A percentile compares a stretch with the other conserved stretches of the same genome.
phyloP scores from a whole-genome alignment of 257 asterid species.

The Capsicum baccatum region DNA sequence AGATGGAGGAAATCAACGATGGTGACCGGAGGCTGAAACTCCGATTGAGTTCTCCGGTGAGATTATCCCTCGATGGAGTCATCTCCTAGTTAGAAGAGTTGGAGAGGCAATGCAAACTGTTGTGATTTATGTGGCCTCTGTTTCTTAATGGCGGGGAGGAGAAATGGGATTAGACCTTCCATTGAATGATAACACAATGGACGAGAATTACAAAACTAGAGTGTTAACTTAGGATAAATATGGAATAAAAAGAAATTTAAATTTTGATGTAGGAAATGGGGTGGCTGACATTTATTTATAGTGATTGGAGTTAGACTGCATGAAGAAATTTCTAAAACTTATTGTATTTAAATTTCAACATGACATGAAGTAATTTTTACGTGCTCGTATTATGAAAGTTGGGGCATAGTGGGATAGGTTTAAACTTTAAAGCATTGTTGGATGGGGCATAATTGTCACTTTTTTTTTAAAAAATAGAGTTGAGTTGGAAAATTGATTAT shows the following conservation, averaged over 20 bases:
- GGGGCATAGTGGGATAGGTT: neutral
- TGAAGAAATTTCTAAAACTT: neutral
- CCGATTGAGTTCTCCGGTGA: constrained; percentile 53
- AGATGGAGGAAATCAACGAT: constrained; percentile 27
- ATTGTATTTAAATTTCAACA: no score
- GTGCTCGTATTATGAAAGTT: no score
- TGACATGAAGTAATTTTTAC: no score
- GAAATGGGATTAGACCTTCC: constrained; percentile 75
- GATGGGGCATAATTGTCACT: no score
- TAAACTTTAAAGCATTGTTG: no score
- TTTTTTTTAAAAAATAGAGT: no score
- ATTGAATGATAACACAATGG: constrained; percentile 27
- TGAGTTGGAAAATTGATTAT: no score
- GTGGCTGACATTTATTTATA: neutral
- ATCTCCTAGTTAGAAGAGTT: constrained; percentile 50
- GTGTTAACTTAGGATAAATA: no score
- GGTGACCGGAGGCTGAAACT: constrained; percentile 34
- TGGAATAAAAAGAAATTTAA: neutral
- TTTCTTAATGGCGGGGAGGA: constrained; percentile 64
- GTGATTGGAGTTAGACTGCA: neutral
- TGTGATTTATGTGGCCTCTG: constrained; percentile 39
- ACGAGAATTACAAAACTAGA: no score
- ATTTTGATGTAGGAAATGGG: neutral
- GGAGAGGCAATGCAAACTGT: constrained; percentile 53
- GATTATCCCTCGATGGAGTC: constrained; percentile 51